Base-by-base conservation (phyloP, 495 filamentous ascomycete species). In the Xylaria scruposa region DNA sequence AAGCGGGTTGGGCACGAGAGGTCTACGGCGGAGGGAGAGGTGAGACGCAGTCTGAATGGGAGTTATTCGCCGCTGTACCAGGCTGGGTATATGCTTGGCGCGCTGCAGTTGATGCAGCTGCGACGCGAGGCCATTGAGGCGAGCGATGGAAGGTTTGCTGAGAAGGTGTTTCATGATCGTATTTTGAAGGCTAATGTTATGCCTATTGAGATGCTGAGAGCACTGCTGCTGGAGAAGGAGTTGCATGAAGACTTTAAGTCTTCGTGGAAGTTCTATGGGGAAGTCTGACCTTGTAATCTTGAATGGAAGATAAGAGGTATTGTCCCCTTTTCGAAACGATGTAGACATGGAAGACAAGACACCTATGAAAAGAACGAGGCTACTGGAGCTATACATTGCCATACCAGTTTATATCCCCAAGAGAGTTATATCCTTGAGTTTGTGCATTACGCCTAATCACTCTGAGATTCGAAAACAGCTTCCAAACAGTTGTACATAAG, bases 11-110 rank as follows among this genome's bases (percentile, higher is more conserved):
- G 86, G 21, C 86, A 88, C 74, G 85, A 88, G 75, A 74, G 85
- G n/a, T 80, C 82, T 2, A 87, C 85, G n/a, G 86, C 86, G 7
- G 85, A 88, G 75, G 86, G 85, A 31, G 86, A 87, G 70, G 84
- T 88, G 3, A 78, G 86, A n/a, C 75, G 86, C 8, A 82, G 81
- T 15, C 75, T 85, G 21, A 83, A 80, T 59, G 82, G 81, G 19
- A 82, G 82, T 47, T 88, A 87, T 65, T 78, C 80, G 1, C 85
- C 86, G 9, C 70, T 87, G 12, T 88, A 88, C 74, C 85, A 87
- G 74, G 84, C 83, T 7, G 85, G 84, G 3, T 87, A 88, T 70
- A 84, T 86, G 84, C 75, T 87, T 1, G 86, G 86, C 2, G 86
- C 84, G 8, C 68, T 88, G 64, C 85, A 88, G 64, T 70, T 87